Evolutionary conservation across 2,329 filamentous ascomycete genomes (phyloP).

Genomic region (Talaromyces verruculosus): DNA sequence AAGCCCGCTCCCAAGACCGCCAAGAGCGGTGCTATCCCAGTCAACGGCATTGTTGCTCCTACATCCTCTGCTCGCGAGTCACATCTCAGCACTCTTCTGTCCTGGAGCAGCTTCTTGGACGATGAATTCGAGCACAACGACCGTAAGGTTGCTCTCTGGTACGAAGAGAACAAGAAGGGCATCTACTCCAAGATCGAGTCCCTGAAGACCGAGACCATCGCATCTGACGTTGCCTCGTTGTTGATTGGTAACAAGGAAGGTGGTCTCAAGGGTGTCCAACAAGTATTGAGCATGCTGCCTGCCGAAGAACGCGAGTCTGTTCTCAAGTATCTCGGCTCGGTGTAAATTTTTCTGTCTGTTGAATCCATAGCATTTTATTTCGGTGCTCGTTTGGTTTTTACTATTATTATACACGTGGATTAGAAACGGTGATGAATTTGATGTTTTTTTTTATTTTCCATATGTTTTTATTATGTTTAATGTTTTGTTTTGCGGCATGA

Average conservation of each 20-base stretch:
- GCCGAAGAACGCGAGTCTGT: constrained; percentile 85
- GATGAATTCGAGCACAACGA: constrained; percentile 76
- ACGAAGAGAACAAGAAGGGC: constrained; percentile 86
- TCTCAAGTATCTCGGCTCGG: constrained; percentile 55
- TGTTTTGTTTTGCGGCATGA: constrained; percentile 6
- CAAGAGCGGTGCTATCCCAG: constrained; percentile 45
- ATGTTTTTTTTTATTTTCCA: neutral
- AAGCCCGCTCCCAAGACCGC: constrained; percentile 36
- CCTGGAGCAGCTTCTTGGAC: constrained; percentile 71
- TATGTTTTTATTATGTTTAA: neutral
- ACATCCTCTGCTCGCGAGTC: constrained; percentile 55
- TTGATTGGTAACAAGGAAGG: constrained; percentile 66
- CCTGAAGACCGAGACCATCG: constrained; percentile 73
- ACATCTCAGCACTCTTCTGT: constrained; percentile 73
- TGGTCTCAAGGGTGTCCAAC: constrained; percentile 80
- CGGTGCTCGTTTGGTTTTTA: constrained; percentile 1
- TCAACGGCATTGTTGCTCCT: constrained; percentile 36
- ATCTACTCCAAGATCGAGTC: constrained; percentile 81
- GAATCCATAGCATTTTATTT: constrained; percentile 1
- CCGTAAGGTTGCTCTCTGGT: constrained; percentile 85
- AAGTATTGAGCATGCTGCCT: constrained; percentile 81
- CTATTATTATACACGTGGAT: constrained; percentile 9
- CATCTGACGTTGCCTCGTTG: constrained; percentile 67
- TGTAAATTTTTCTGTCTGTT: constrained; percentile 21
- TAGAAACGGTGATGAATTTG: constrained; percentile 3